Base-by-base conservation (phyloP, 2,329 filamentous ascomycete genomes). In the Penicillium sp. region DNA sequence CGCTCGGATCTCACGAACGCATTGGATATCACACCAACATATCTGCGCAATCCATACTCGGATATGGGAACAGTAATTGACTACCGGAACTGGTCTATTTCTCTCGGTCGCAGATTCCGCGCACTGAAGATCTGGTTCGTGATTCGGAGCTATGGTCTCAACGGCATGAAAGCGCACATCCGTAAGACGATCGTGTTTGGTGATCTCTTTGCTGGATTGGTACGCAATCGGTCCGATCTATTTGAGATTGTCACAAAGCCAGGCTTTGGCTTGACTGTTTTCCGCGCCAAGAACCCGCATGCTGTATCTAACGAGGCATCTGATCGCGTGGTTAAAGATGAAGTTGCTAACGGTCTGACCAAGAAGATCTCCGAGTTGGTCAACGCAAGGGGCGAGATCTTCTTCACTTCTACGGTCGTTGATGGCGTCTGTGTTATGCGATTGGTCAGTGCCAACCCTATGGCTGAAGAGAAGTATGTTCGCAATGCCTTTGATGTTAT, bases 51-150 rank as follows among this genome's bases (percentile, higher is more conserved):
- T 75, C 78, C 84, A 4, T 91, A 87, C 76, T 89, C 88, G 4
- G 90, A 94, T 65, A 84, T 82, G 36, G 91, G 91, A 0, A 82
- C 93, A 2, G 93, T 97, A 1, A 96, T 91, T 25, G 93, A 97
- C 75, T 97, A 96, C 78, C 85, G 93, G 44, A 92, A 97, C 79
- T 97, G 93, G 93, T 91, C 96, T 76, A 95, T 97, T 67, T 91
- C 93, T 0, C 85, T 97, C 0, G 93, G 93, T 9, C 82, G 93
- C 3, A 82, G 93, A 16, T 97, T 97, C 82, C 84, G 93, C 57
- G 86, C 88, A 3, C 77, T 97, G 55, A 97, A 97, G 78, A 87
- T 96, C 60, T 97, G 93, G 93, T 97, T 97, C 70, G 91, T 97
- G 8, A 78, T 97, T 66, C 82, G 93, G 42, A 87, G 83, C 41